phyloP scores from a whole-genome alignment of 2,329 filamentous ascomycete species.

The Aspergillus terreus region DNA sequence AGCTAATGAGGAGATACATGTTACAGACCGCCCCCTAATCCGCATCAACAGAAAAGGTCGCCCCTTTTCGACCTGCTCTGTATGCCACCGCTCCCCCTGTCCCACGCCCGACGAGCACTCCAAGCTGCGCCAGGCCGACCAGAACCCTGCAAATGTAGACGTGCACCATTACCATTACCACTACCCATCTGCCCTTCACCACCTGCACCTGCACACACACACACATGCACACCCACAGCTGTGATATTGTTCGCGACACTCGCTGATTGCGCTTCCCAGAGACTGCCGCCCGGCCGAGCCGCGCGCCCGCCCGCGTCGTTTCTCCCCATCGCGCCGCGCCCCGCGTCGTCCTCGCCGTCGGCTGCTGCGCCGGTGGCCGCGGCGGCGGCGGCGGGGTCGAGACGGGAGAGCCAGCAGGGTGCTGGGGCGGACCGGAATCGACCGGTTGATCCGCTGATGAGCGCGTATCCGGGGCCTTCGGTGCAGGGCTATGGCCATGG shows the following conservation, averaged over 20 bases:
- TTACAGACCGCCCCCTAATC: constrained; percentile 76
- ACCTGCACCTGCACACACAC: neutral
- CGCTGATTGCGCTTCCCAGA: constrained; percentile 5
- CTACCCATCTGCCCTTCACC: neutral
- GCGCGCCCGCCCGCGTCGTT: constrained; percentile 10
- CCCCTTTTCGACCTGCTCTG: constrained; percentile 90
- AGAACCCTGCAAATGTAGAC: constrained; percentile 14
- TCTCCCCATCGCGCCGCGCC: constrained; percentile 18
- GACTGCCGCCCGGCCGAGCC: constrained; percentile 12
- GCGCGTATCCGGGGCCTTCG: no score
- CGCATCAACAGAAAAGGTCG: constrained; percentile 97
- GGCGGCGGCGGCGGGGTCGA: neutral
- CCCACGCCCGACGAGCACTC: constrained; percentile 87
- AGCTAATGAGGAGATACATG: no score
- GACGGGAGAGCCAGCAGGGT: neutral
- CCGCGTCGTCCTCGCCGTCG: constrained; percentile 7
- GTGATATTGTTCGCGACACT: no score
- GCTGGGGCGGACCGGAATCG: no score
- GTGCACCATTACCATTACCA: constrained; percentile 1
- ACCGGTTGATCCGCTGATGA: neutral
- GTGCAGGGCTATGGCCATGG: neutral
- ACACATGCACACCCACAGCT: no score
- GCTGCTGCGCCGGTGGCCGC: neutral
- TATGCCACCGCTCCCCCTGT: constrained; percentile 80
- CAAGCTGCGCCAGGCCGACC: constrained; percentile 48